Evolutionary conservation across 1,284 basidiomycete species (phyloP), one percentile per base, ranked within the genome.

Genomic region (Flammula alnicola): DNA sequence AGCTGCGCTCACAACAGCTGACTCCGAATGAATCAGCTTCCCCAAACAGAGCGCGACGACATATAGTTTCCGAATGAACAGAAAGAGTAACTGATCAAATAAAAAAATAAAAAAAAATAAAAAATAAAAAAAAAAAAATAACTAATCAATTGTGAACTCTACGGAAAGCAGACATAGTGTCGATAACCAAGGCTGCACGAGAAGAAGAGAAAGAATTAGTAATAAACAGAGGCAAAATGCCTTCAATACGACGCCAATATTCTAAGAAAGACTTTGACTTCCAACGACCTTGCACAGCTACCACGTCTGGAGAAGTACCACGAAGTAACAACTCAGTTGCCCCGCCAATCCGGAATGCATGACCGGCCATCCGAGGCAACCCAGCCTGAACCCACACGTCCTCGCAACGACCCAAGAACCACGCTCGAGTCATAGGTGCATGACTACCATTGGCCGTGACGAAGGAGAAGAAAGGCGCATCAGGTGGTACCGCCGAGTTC

Each of bases 271-370:
- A 60, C 2, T 59, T 46, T 0, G 68, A 74, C 5, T 47, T 52
- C 72, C 73, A 75, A 1, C 67, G 44, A 0, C 73, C 73, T 22
- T 60, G 51, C 0, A 55, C 55, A 1, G 60, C 57, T 0, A 76
- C 70, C 0, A 74, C 49, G 16, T 75, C 65, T 0, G 67, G 67
- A 5, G 61, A 55, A 3, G 66, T 61, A 4, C 74, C 71, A 0
- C 44, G 40, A 0, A 70, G 51, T 0, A 75, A 63, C 0, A 72
- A 57, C 14, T 70, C 61, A 0, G 66, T 65, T 0, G 69, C 58
- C 0, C 70, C 69, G 0, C 72, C 68, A 35, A 73, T 73, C 7
- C 63, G 60, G 42, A 74, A 74, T 27, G 60, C 58, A 42, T 74
- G 72, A 2, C 71, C 68, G 0, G 56, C 44, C 3, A 67, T 45